phyloP scores from a whole-genome alignment of 1,284 basidiomycete species.

The Tausonia pullulans region DNA sequence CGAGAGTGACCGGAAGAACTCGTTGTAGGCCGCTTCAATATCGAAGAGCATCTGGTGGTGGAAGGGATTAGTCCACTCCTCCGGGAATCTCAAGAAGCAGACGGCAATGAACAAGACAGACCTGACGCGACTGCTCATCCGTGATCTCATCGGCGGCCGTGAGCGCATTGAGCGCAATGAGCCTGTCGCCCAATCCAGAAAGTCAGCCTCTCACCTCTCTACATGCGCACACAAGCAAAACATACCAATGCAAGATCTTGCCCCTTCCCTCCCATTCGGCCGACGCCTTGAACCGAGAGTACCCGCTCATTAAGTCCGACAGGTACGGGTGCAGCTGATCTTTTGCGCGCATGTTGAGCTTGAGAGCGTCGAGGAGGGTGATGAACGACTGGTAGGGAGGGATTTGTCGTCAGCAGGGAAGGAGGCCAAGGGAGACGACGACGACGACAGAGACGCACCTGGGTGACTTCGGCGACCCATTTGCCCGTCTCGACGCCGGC shows the following conservation, averaged over 20 bases:
- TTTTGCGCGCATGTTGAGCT: slow-evolving; percentile 82
- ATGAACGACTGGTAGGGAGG: slow-evolving; percentile 66
- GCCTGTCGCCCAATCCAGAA: slow-evolving; percentile 42
- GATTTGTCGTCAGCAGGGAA: no score
- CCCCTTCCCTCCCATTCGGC: slow-evolving; percentile 90
- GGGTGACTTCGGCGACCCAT: slow-evolving; percentile 97
- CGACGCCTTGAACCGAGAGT: slow-evolving; percentile 81
- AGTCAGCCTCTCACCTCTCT: not conserved
- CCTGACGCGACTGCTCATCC: slow-evolving; percentile 90
- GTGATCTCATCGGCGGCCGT: slow-evolving; percentile 92
- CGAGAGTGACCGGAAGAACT: slow-evolving; percentile 59
- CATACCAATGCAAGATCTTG: slow-evolving; percentile 83
- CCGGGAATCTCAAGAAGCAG: not conserved
- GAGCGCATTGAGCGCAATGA: slow-evolving; percentile 94
- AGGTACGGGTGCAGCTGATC: slow-evolving; percentile 92
- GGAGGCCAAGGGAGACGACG: not conserved
- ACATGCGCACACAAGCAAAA: slow-evolving; percentile 9
- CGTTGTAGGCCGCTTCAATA: slow-evolving; percentile 90
- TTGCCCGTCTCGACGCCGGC: slow-evolving; percentile 76
- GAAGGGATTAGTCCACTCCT: not conserved
- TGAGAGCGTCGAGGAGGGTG: slow-evolving; percentile 96
- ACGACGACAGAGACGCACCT: slow-evolving; percentile 43
- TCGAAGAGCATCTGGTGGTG: slow-evolving; percentile 73
- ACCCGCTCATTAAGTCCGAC: slow-evolving; percentile 85
- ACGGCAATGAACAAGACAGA: slow-evolving; percentile 28